phyloP scores from a whole-genome alignment of 1,284 basidiomycete species.

The Leccinum solheimii region DNA sequence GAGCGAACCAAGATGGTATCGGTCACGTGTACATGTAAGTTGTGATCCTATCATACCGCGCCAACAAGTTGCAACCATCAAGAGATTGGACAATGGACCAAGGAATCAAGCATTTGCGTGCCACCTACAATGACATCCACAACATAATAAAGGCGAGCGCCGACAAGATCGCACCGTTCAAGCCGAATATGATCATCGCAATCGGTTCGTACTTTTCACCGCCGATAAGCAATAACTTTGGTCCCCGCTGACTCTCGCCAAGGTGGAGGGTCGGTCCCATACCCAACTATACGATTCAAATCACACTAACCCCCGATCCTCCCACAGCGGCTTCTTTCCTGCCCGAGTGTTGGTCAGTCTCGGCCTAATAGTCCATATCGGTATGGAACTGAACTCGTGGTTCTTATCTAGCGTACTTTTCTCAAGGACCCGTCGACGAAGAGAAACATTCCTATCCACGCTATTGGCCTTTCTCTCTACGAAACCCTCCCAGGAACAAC shows the following conservation, averaged over 20 bases:
- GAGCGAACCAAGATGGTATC: not conserved
- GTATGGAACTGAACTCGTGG: constrained; percentile 1
- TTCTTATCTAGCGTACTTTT: constrained; percentile 69
- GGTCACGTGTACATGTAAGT: constrained; percentile 23
- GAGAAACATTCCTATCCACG: constrained; percentile 85
- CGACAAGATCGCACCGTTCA: constrained; percentile 66
- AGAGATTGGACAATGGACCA: constrained; percentile 32
- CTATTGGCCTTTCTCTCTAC: constrained; percentile 91
- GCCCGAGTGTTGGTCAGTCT: constrained; percentile 79
- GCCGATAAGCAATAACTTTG: not conserved
- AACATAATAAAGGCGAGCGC: constrained; percentile 69
- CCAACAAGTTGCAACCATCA: not conserved
- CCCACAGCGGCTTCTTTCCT: constrained; percentile 85
- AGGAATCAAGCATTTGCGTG: constrained; percentile 59
- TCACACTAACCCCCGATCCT: constrained; percentile 17
- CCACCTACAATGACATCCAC: constrained; percentile 86
- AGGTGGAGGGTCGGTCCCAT: constrained; percentile 74
- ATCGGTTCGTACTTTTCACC: constrained; percentile 55
- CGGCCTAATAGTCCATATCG: not conserved
- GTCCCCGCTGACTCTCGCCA: constrained; percentile 9
- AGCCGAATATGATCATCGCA: constrained; percentile 78
- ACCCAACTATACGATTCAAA: constrained; percentile 8
- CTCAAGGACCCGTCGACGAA: constrained; percentile 73
- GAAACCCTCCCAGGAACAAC: constrained; percentile 79
- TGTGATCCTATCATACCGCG: not conserved